Percentiles rank a stretch among this genome's conserved stretches.
These are phyloP conservation scores for Spathaspora hagerdaliae DNA, from an alignment of 805 yeast genomes.

Conservation along the genomic window DNA sequence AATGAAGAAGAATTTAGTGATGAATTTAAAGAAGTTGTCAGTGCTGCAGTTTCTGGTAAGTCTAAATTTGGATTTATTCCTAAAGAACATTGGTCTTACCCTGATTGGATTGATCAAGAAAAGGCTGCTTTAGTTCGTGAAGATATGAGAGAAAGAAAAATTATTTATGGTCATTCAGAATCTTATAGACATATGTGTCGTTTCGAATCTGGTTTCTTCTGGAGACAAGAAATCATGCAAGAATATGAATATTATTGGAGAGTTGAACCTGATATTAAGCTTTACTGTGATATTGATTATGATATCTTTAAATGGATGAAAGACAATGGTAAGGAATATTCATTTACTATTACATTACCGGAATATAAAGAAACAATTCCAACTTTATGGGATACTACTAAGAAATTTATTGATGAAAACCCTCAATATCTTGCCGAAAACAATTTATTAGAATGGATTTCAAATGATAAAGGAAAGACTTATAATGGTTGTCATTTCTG, in stretches of 20 bases:
- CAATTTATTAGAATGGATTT: conserved; percentile 63
- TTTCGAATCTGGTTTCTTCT: conserved; percentile 84
- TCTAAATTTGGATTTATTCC: conserved; percentile 77
- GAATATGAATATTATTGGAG: conserved; percentile 91
- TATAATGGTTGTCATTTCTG: conserved; percentile 85
- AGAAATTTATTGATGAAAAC: conserved; percentile 55
- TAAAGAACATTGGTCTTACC: conserved; percentile 81
- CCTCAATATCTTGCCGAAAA: conserved; percentile 60
- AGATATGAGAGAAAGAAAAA: conserved; percentile 48
- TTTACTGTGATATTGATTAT: conserved; percentile 76
- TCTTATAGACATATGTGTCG: conserved; percentile 91
- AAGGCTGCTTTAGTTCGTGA: conserved; percentile 63
- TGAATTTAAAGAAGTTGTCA: conserved; percentile 67
- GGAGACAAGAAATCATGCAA: conserved; percentile 64
- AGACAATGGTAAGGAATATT: conserved; percentile 71
- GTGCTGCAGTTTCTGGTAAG: conserved; percentile 66
- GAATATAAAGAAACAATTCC: conserved; percentile 86
- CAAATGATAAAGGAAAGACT: conserved; percentile 71
- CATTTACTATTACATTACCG: conserved; percentile 75
- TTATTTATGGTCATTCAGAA: conserved; percentile 73
- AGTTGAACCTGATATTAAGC: conserved; percentile 78
- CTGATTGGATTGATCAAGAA: conserved; percentile 71
- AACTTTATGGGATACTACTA: conserved; percentile 73
- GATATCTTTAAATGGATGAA: conserved; percentile 84
- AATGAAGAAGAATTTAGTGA: conserved; percentile 82